Conservation (phyloP, 78 protist species). For the Tieghemostelium lacteum region DNA sequence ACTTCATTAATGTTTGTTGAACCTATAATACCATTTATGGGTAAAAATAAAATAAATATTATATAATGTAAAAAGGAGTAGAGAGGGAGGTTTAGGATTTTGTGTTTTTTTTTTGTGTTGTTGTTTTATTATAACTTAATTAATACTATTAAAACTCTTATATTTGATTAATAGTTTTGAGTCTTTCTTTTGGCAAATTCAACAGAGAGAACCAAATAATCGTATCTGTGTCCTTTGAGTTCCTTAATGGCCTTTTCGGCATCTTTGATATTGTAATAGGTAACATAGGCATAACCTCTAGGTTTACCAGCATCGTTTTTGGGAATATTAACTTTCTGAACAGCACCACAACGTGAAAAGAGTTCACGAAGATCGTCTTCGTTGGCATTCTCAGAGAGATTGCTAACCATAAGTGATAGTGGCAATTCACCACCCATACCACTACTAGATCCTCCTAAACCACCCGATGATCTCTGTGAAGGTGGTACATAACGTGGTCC, state of each 20-base stretch:
- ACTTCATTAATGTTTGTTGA: neutral
- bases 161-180: neutral
- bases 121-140: neutral
- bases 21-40: neutral
- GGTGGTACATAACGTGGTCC: constrained; percentile 52
- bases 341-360: constrained; percentile 42
- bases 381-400: constrained; percentile 69
- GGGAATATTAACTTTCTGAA: constrained; percentile 58
- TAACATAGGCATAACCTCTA: constrained; percentile 73
- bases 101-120: neutral
- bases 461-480: constrained; percentile 30
- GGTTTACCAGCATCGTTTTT: constrained; percentile 42
- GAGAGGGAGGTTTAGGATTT: neutral
- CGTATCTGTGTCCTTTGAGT: constrained; percentile 75
- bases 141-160: neutral
- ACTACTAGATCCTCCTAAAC: neutral
- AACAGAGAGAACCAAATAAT: constrained; percentile 52
- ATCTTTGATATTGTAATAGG: constrained; percentile 15
- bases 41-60: neutral
- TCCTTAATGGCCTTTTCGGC: constrained; percentile 62
- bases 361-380: constrained; percentile 70
- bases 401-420: constrained; percentile 53
- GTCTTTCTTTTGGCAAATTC: constrained; percentile 41
- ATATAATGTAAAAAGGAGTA: neutral
- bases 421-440: constrained; percentile 19